Evolutionary conservation across 1,139 yeast genomes (phyloP), one percentile per base, ranked within the genome.

Genomic region (Suhomyces chickasaworum): DNA sequence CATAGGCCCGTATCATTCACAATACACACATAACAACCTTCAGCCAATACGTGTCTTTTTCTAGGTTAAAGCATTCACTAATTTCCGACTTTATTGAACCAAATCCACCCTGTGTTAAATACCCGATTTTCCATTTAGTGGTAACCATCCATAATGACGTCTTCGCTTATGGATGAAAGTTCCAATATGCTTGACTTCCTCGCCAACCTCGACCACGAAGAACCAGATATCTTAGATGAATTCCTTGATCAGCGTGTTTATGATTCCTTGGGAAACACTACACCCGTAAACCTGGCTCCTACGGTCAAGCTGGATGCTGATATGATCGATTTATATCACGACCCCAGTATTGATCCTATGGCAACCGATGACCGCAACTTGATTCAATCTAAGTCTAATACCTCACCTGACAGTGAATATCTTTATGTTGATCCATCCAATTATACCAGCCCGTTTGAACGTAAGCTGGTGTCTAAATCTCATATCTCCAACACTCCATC

Each of bases 201-300:
- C 27, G 38, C 49, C 37, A 44, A 44, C 25, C 41, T 54, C 17
- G 52, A 51, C 16, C 52, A 60, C 37, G 69, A 68, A 22, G 73
- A 69, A 44, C 75, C 70, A 38, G 78, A 74, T 49, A 70, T 74
- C 33, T 59, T 81, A 43, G 83, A 79, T 54, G 86, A 81, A 59
- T 80, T 81, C 53, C 65, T 81, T 44, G 86, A 81, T 59, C 80
- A 77, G 55, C 64, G 84, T 46, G 76, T 80, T 2, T 80, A 78
- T 52, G 83, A 77, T 25, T 63, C 69, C 16, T 52, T 67, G 41
- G 66, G 65, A 9, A 56, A 60, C 17, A 63, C 57, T 45, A 61
- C 68, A 3, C 69, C 69, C 3, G 59, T 50, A 6, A 21, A 21
- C 27, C 37, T 21, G 37, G 32, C 41, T 8, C 13, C 10, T 9